phyloP scores from a whole-genome alignment of 1,139 yeast species.

The Cylindricascospora bacillispora region DNA sequence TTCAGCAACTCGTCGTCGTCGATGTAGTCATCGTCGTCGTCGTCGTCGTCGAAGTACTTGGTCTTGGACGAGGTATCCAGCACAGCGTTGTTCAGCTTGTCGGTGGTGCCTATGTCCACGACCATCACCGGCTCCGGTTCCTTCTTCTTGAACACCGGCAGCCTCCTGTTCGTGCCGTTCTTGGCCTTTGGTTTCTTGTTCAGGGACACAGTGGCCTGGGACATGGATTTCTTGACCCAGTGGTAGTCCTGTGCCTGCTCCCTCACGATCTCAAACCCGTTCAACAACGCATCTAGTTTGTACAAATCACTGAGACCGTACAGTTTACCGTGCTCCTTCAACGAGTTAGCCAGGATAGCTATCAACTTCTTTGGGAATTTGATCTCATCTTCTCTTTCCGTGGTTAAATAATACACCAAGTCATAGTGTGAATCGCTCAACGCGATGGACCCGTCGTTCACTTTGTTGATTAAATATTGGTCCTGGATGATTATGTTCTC shows the following conservation, averaged over 20 bases:
- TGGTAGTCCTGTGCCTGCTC: slow-evolving; percentile 9
- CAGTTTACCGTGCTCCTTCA: slow-evolving; percentile 16
- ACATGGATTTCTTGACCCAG: slow-evolving; percentile 17
- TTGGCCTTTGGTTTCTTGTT: slow-evolving; percentile 2
- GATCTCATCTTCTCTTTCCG: slow-evolving; percentile 29
- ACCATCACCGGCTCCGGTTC: background rate
- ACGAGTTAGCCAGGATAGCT: slow-evolving; percentile 12
- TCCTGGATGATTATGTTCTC: slow-evolving; percentile 14
- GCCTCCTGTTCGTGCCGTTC: slow-evolving; percentile 1
- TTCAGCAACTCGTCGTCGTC: slow-evolving; percentile 37
- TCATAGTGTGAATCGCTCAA: slow-evolving; percentile 35
- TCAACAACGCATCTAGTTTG: slow-evolving; percentile 23
- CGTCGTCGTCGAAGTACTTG: slow-evolving; percentile 40
- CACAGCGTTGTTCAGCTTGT: slow-evolving; percentile 3
- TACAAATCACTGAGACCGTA: slow-evolving; percentile 21
- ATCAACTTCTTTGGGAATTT: slow-evolving; percentile 21
- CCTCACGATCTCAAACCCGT: slow-evolving; percentile 18
- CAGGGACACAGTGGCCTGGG: slow-evolving; percentile 4
- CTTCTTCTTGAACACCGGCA: slow-evolving; percentile 5
- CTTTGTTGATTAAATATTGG: slow-evolving; percentile 47
- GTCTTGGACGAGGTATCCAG: slow-evolving; percentile 28
- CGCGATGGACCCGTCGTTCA: slow-evolving; percentile 43
- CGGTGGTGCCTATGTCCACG: slow-evolving; percentile 1
- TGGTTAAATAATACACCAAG: slow-evolving; percentile 46
- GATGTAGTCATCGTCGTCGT: slow-evolving; percentile 33